Evolutionary conservation across 1,284 basidiomycete genomes (phyloP).

Genomic region (Ganoderma leucocontextum): DNA sequence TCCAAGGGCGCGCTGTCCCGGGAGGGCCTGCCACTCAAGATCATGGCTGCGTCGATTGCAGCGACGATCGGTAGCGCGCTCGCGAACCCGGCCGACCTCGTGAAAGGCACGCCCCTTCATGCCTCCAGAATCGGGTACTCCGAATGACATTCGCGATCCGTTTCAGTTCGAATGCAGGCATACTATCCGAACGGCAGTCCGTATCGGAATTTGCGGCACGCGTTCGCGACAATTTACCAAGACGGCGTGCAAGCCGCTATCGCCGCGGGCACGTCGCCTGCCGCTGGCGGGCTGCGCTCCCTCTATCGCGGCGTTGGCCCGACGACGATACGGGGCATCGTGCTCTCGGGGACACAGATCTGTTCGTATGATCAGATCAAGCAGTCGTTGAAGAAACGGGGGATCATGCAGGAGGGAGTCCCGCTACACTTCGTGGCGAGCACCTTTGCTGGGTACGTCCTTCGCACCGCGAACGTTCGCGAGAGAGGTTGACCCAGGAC

Average conservation of each 20-base stretch:
- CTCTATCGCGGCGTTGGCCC: slow-evolving; percentile 49
- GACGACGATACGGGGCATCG: slow-evolving; percentile 47
- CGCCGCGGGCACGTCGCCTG: slow-evolving; percentile 18
- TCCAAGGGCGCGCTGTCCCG: slow-evolving; percentile 41
- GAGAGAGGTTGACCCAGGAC: background rate
- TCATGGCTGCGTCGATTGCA: slow-evolving; percentile 45
- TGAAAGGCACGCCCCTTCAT: slow-evolving; percentile 44
- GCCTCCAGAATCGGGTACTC: background rate
- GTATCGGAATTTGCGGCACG: slow-evolving; percentile 45
- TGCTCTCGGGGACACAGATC: slow-evolving; percentile 48
- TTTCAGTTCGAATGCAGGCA: slow-evolving; percentile 49
- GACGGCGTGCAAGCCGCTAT: slow-evolving; percentile 40
- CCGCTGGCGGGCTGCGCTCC: slow-evolving; percentile 42
- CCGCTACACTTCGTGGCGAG: slow-evolving; percentile 47
- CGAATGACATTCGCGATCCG: background rate
- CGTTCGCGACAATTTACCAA: slow-evolving; percentile 44
- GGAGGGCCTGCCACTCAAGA: slow-evolving; percentile 47
- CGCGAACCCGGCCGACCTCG: slow-evolving; percentile 50
- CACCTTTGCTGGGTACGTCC: slow-evolving; percentile 46
- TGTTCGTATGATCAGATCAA: slow-evolving; percentile 51
- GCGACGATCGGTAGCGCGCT: slow-evolving; percentile 48
- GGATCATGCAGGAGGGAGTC: slow-evolving; percentile 46
- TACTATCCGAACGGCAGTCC: slow-evolving; percentile 46
- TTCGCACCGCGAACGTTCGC: background rate
- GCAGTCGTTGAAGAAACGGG: slow-evolving; percentile 45